Conservation (phyloP, 768 basidiomycete species). For the Rubroboletus satanas region DNA sequence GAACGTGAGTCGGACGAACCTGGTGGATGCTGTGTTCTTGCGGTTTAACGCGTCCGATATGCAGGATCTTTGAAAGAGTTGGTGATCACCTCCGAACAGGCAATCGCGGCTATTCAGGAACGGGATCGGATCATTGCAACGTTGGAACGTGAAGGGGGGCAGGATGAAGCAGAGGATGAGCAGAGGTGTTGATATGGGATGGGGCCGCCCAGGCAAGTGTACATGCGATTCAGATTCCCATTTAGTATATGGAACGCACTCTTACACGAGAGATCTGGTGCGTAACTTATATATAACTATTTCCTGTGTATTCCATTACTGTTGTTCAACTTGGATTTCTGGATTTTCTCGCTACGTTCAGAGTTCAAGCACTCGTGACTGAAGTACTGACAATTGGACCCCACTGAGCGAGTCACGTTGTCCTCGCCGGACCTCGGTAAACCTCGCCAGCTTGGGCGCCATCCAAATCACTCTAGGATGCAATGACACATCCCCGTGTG, state of each 20-base stretch:
- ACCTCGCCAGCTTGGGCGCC: background rate
- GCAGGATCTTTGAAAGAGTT: slow-evolving; percentile 34
- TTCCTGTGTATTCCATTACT: background rate
- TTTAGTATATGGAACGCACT: background rate
- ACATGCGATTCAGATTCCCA: background rate
- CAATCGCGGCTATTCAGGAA: slow-evolving; percentile 28
- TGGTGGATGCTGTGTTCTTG: background rate
- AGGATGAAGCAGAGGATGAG: background rate
- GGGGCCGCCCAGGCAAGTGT: background rate
- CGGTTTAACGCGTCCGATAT: background rate
- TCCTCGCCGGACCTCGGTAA: background rate
- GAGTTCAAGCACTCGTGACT: background rate
- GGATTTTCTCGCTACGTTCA: background rate
- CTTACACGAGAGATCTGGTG: background rate
- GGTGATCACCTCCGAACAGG: slow-evolving; percentile 32
- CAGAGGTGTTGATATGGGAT: background rate
- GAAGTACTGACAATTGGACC: background rate
- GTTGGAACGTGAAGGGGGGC: slow-evolving; percentile 7
- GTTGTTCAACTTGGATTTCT: background rate
- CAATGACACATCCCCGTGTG: background rate
- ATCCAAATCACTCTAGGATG: background rate
- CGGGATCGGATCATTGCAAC: slow-evolving; percentile 25
- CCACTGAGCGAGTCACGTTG: background rate
- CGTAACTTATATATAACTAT: background rate
- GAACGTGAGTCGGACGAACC: slow-evolving; percentile 36